Evolutionary conservation across 1,284 basidiomycete species (phyloP).

Genomic region (Omphalotus olearius): DNA sequence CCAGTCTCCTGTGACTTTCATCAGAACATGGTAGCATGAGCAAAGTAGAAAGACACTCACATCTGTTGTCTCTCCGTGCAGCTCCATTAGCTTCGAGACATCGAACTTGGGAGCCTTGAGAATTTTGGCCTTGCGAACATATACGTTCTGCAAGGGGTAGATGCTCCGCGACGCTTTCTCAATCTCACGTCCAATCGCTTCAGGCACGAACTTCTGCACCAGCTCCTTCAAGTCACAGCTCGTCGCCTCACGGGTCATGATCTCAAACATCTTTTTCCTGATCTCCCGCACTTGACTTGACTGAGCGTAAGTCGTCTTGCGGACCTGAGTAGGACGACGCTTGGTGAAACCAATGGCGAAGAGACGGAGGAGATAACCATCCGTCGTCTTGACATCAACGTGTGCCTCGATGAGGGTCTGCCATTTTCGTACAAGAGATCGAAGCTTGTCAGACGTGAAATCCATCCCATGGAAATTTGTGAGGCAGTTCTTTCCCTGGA

Average conservation of each 20-base stretch:
- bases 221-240: conserved; percentile 97
- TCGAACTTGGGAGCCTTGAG: conserved; percentile 98
- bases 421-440: conserved; percentile 99
- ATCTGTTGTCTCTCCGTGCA: conserved; percentile 92
- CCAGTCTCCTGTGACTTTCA: conserved; percentile 70
- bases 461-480: conserved; percentile 99
- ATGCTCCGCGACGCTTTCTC: conserved; percentile 97
- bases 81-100: conserved; percentile 90
- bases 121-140: conserved; percentile 97
- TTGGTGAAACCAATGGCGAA: conserved; percentile 99
- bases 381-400: conserved; percentile 98
- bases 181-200: conserved; percentile 99
- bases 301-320: conserved; percentile 99
- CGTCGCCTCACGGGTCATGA: conserved; percentile 95
- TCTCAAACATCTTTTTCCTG: conserved; percentile 99
- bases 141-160: conserved; percentile 98
- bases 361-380: conserved; percentile 98
- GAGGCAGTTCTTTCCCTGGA: conserved; percentile 98
- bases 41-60: conserved; percentile 44
- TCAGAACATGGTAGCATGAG: conserved; percentile 12
- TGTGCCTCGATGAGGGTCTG: conserved; percentile 98
- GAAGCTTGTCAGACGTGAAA: conserved; percentile 99
- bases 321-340: conserved; percentile 93
- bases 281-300: conserved; percentile 95
- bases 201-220: conserved; percentile 98